These are phyloP conservation scores for Trichoderma semiorbis DNA, from an alignment of 2,329 filamentous ascomycete genomes.

Conservation along the genomic window DNA sequence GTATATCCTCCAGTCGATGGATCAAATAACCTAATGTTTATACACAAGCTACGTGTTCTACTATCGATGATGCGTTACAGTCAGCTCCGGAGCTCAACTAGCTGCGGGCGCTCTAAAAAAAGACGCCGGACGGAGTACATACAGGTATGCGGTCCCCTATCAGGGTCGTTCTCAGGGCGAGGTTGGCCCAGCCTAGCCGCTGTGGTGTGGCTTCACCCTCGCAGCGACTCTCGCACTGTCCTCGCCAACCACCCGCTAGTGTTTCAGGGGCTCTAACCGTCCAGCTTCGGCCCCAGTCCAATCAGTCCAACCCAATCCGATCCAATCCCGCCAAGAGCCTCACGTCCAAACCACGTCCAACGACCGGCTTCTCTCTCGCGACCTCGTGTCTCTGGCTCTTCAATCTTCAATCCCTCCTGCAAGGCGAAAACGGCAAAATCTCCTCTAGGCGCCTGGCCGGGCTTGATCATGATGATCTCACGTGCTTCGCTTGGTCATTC, in stretches of 20 bases:
- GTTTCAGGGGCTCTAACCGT: conserved; percentile 19
- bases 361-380: not conserved
- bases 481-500: conserved; percentile 24
- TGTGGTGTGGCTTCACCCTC: conserved; percentile 11
- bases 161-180: not conserved
- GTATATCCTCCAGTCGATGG: not conserved
- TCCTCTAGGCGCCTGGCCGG: not conserved
- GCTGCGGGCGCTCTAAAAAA: not conserved
- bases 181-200: conserved; percentile 1
- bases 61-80: not conserved
- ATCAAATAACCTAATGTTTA: not conserved
- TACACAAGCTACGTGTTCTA: not conserved
- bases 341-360: conserved; percentile 8
- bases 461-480: conserved; percentile 31
- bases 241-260: conserved; percentile 20
- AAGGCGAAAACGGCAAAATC: conserved; percentile 12
- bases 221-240: conserved; percentile 11
- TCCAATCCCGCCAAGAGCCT: conserved; percentile 13
- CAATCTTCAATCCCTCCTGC: not conserved
- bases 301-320: conserved; percentile 4
- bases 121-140: not conserved
- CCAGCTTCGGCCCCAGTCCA: not conserved
- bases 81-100: not conserved
- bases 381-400: not conserved
- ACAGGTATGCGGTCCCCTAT: conserved; percentile 6